Evolutionary conservation across 2,329 filamentous ascomycete species (phyloP), one percentile per base, ranked within the genome.

Genomic region (Tolypocladium endophyticum): DNA sequence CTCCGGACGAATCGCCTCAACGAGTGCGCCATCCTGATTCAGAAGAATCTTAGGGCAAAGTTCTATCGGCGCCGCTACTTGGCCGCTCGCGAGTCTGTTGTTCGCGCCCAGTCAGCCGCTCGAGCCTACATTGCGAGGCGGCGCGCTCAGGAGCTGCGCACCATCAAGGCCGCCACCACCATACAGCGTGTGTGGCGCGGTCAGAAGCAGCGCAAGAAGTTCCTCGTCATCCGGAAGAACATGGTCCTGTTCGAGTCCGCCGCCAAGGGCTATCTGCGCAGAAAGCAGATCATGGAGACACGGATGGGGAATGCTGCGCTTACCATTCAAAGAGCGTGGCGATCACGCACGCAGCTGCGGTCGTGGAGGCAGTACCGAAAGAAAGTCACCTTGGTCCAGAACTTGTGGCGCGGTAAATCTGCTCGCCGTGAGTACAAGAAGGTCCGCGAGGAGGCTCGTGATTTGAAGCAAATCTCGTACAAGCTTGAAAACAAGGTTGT

Each of bases 401-500:
- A 87, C 74, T 75, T 97, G 71, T 97, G 91, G 91, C 87, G 94
- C 72, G 93, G 92, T 72, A 92, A 85, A 74, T 71, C 76, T 64
- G 93, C 94, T 59, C 86, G 94, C 65, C 85, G 82, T 65, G 87
- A 85, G 56, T 99, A 99, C 81, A 97, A 96, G 84, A 86, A 80
- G 67, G 78, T 96, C 62, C 90, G 94, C 66, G 92, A 97, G 75
- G 94, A 99, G 76, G 94, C 94, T 65, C 89, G 94, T 71, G 95
- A 99, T 79, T 84, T 99, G 73, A 97, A 97, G 81, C 93, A 97
- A 76, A 99, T 99, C 67, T 97, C 94, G 2, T 99, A 99, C 81
- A 97, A 96, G 80, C 80, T 99, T 68, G 94, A 99, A 75, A 97
- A 99, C 83, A 99, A 99, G 85, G 94, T 99, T 63, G 91, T 99